A percentile compares a stretch with the other conserved stretches of the same genome.
These are phyloP conservation scores for Ascochyta clinopodiicola DNA, from an alignment of 2,329 filamentous ascomycete species.

Conservation along the genomic window DNA sequence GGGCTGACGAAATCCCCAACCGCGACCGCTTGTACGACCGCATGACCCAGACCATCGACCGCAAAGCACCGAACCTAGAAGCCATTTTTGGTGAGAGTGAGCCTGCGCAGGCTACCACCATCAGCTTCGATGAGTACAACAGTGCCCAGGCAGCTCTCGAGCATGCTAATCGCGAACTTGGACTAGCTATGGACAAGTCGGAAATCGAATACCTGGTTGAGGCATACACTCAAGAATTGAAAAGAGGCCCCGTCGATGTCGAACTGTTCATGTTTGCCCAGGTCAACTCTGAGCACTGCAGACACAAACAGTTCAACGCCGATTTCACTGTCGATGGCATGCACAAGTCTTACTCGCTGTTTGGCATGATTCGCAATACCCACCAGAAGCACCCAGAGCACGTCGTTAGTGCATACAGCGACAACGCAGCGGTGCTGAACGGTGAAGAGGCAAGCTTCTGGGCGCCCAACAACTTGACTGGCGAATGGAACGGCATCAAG, in stretches of 20 bases:
- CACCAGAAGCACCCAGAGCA: conserved; percentile 77
- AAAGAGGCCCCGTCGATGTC: conserved; percentile 79
- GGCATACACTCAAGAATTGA: conserved; percentile 71
- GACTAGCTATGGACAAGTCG: conserved; percentile 82
- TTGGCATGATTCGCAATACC: conserved; percentile 96
- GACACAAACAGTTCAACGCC: conserved; percentile 94
- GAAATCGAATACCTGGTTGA: conserved; percentile 96
- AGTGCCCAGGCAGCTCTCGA: conserved; percentile 75
- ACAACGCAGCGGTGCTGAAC: conserved; percentile 92
- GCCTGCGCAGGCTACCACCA: conserved; percentile 71
- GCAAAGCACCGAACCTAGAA: conserved; percentile 70
- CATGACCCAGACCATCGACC: conserved; percentile 87
- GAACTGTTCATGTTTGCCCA: conserved; percentile 99
- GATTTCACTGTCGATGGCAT: conserved; percentile 93
- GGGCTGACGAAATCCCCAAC: conserved; percentile 62
- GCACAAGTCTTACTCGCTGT: conserved; percentile 79
- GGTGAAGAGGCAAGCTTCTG: conserved; percentile 77
- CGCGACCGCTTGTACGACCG: conserved; percentile 84
- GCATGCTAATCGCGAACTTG: conserved; percentile 82
- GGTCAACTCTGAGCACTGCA: conserved; percentile 95
- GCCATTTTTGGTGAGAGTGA: conserved; percentile 78
- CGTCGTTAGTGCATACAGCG: conserved; percentile 95
- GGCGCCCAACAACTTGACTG: conserved; percentile 85
- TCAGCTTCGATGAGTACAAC: conserved; percentile 70
- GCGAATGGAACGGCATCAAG: conserved; percentile 85